Evolutionary conservation across 2,329 filamentous ascomycete genomes (phyloP), one percentile per base, ranked within the genome.

Genomic region (Fusarium phyllophilum): DNA sequence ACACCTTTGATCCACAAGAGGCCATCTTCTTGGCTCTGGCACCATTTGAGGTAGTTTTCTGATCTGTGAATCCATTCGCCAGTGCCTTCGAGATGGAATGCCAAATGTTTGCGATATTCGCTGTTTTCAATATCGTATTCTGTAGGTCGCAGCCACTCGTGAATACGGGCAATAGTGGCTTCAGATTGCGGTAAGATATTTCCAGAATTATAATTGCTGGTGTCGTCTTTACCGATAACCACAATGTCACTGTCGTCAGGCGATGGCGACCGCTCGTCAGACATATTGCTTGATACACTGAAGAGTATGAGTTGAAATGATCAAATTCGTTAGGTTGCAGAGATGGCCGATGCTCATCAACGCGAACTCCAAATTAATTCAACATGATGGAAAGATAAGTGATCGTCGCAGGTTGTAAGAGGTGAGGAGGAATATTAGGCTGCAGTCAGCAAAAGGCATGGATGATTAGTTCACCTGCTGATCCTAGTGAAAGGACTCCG

Each of bases 131-230:
- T 48, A 5, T 62, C 20, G 14, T 76, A 77, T n/a, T 67, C 62
- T 22, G 75, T 77, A 20, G 75, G 71, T 13, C 45, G 46, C 15
- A 77, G 33, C 75, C 75, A 76, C 26, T 71, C 17, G 6, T 60
- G 64, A 29, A 77, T 70, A 12, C 51, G 66, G 66, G 75, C 74
- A 17, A 84, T 74, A 4, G 65, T 68, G 8, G 78, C 72, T 3
- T 68, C 61, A 3, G 75, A 49, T 42, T 80, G 60, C 1, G 81
- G 80, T 1, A 84, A 73, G 22, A 83, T 78, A 12, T 82, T 73
- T 2, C 78, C 78, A 2, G 74, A 67, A 46, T 82, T 82, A 69
- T 78, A 82, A 54, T 83, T 75, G 64, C 73, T 80, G 36, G 79
- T 60, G 44, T 82, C 68, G 22, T 60, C 64, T 46, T 34, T 59